phyloP scores from a whole-genome alignment of 2,329 filamentous ascomycete genomes.

The Aspergillus costaricaensis region DNA sequence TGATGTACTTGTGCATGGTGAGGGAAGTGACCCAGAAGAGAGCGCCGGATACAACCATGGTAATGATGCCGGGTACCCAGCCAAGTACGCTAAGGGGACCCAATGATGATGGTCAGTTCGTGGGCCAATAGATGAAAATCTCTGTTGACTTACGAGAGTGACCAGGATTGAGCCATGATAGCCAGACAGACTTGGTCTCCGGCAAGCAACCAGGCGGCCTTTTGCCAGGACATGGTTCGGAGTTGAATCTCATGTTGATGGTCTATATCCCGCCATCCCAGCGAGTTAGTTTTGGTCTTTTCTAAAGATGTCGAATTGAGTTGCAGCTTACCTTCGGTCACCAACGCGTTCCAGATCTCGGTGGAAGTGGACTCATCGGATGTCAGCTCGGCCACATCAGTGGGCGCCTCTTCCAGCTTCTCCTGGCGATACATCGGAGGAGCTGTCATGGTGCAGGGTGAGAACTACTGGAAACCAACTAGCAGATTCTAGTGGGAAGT shows the following conservation, averaged over 20 bases:
- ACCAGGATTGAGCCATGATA: slow-evolving; percentile 56
- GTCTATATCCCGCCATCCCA: neutral
- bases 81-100: neutral
- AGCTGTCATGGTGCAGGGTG: neutral
- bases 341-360: slow-evolving; percentile 3
- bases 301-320: neutral
- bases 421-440: neutral
- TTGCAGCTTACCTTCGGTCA: neutral
- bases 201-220: slow-evolving; percentile 51
- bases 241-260: slow-evolving; percentile 49
- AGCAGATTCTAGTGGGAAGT: neutral
- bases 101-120: neutral
- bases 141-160: slow-evolving; percentile 43
- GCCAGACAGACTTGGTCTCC: slow-evolving; percentile 55
- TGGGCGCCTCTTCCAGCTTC: neutral
- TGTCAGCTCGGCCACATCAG: neutral
- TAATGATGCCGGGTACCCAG: slow-evolving; percentile 10
- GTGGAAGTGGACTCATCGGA: neutral
- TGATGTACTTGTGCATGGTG: slow-evolving; percentile 56
- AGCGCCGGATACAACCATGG: slow-evolving; percentile 46
- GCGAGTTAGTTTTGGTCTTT: neutral
- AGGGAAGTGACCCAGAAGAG: slow-evolving; percentile 55
- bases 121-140: too few species aligned
- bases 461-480: too few species aligned
- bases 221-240: slow-evolving; percentile 57